Evolutionary conservation across 2,329 filamentous ascomycete species (phyloP).

Genomic region (Claviceps digitariae): DNA sequence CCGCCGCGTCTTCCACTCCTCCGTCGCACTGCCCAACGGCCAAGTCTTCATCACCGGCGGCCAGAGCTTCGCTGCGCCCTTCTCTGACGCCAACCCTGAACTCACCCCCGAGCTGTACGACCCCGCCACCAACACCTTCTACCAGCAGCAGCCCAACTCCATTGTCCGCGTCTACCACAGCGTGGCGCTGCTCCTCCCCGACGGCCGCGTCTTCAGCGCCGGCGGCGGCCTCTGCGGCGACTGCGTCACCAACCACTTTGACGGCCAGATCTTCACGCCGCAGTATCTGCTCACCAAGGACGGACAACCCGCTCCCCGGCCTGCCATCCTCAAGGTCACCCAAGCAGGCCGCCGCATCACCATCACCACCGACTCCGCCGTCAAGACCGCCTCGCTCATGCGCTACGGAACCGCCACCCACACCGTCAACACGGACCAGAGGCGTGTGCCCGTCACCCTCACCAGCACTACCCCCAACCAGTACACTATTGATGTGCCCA

Average conservation of each 20-base stretch:
- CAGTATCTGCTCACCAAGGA: conserved; percentile 38
- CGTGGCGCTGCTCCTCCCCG: conserved; percentile 32
- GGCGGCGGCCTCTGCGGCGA: conserved; percentile 40
- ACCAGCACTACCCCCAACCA: conserved; percentile 12
- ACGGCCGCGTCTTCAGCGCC: conserved; percentile 35
- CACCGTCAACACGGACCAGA: conserved; percentile 44
- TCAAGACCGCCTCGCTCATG: conserved; percentile 26
- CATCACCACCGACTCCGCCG: conserved; percentile 10
- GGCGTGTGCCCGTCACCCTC: conserved; percentile 31
- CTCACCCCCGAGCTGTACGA: conserved; percentile 33
- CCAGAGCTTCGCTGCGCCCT: conserved; percentile 26
- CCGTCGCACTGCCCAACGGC: conserved; percentile 35
- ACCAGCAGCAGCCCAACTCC: conserved; percentile 20
- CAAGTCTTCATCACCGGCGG: conserved; percentile 34
- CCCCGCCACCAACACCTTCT: conserved; percentile 27
- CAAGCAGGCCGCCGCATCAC: conserved; percentile 12
- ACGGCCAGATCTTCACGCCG: conserved; percentile 41
- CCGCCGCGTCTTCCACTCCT: conserved; percentile 29
- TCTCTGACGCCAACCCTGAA: conserved; percentile 28
- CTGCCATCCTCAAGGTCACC: conserved; percentile 20
- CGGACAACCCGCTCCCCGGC: conserved; percentile 26
- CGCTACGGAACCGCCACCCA: conserved; percentile 38
- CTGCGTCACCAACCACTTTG: conserved; percentile 34
- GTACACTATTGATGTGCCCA: conserved; percentile 29
- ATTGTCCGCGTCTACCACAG: conserved; percentile 37